Evolutionary conservation across 805 yeast genomes (phyloP).

Genomic region (Saccharomycopsis babjevae): DNA sequence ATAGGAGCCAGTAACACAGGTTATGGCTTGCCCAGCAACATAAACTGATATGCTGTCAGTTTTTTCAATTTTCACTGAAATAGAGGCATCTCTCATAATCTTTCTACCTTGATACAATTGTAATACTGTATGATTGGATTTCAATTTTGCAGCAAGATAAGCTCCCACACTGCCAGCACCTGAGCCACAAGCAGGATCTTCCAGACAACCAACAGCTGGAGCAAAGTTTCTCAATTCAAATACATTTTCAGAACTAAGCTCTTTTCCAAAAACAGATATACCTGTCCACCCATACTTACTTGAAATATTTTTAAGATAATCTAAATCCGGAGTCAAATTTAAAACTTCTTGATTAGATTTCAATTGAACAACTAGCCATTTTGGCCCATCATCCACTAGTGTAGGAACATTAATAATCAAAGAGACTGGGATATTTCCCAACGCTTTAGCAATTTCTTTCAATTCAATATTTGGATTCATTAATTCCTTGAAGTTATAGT

Average conservation of each 20-base stretch:
- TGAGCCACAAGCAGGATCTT: slow-evolving; percentile 48
- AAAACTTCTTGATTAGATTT: slow-evolving; percentile 26
- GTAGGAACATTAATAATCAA: neutral
- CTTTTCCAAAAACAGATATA: slow-evolving; percentile 30
- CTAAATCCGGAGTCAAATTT: slow-evolving; percentile 26
- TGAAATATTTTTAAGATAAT: slow-evolving; percentile 20
- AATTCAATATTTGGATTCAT: neutral
- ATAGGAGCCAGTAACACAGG: neutral
- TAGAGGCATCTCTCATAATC: neutral
- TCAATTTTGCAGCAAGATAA: slow-evolving; percentile 16
- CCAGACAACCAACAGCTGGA: slow-evolving; percentile 28
- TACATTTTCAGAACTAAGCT: neutral
- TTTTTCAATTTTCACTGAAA: neutral
- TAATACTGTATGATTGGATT: neutral
- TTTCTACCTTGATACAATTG: neutral
- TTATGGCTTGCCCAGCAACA: neutral
- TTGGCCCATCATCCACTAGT: neutral
- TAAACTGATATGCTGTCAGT: neutral
- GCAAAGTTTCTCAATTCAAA: slow-evolving; percentile 37
- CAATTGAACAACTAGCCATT: slow-evolving; percentile 33
- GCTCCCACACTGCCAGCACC: slow-evolving; percentile 32
- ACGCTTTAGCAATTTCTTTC: neutral
- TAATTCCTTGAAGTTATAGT: neutral
- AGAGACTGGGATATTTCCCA: neutral
- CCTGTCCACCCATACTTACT: slow-evolving; percentile 25